Evolutionary conservation across 1,284 basidiomycete genomes (phyloP).

Genomic region (Boletus holoroseus): DNA sequence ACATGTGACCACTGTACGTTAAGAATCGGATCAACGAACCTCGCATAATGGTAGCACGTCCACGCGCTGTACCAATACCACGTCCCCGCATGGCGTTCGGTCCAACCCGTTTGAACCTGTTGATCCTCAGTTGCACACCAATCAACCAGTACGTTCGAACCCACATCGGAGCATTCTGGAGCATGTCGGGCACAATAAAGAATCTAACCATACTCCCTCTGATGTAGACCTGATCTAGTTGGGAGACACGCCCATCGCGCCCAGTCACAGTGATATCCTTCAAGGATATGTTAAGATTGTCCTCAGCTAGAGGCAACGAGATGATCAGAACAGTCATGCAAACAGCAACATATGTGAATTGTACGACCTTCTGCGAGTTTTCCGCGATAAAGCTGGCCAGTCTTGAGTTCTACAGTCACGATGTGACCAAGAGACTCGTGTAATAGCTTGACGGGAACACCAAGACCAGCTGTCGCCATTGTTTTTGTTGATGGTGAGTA

Average conservation of each 20-base stretch:
- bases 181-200: slow-evolving; percentile 99
- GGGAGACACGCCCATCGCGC: slow-evolving; percentile 97
- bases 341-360: slow-evolving; percentile 10
- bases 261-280: slow-evolving; percentile 98
- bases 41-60: slow-evolving; percentile 93
- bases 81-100: slow-evolving; percentile 98
- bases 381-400: slow-evolving; percentile 93
- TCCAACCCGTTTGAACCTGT: slow-evolving; percentile 96
- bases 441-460: slow-evolving; percentile 88
- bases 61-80: slow-evolving; percentile 97
- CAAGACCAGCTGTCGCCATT: slow-evolving; percentile 52
- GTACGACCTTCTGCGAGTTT: slow-evolving; percentile 88
- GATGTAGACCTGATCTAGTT: slow-evolving; percentile 98
- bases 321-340: slow-evolving; percentile 22
- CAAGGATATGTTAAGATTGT: slow-evolving; percentile 95
- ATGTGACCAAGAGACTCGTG: slow-evolving; percentile 95
- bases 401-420: slow-evolving; percentile 97
- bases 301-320: slow-evolving; percentile 69
- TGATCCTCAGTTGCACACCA: slow-evolving; percentile 12
- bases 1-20: not conserved
- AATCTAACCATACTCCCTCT: slow-evolving; percentile 97
- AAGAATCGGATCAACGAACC: slow-evolving; percentile 45
- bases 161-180: slow-evolving; percentile 98
- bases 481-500: slow-evolving; percentile 11
- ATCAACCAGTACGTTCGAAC: slow-evolving; percentile 30